phyloP scores from a whole-genome alignment of 2,329 filamentous ascomycete species.

The Plenodomus lindquistii region DNA sequence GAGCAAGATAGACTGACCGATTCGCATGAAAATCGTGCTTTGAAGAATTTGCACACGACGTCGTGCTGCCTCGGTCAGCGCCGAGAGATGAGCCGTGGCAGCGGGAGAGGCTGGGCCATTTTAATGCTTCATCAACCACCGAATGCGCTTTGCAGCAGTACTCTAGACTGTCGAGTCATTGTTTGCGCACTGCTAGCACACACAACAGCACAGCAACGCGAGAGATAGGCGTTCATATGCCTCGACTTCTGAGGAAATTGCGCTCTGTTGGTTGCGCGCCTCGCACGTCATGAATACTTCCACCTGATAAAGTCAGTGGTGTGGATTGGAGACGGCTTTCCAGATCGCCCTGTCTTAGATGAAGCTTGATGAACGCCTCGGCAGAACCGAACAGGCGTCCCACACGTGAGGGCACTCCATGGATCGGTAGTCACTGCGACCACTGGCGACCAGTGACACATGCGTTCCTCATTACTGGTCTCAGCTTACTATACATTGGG shows the following conservation, averaged over 20 bases:
- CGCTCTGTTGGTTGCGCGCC: not conserved
- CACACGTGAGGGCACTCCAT: conserved; percentile 3
- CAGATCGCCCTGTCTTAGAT: conserved; percentile 6
- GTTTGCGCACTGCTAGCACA: not conserved
- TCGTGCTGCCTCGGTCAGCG: not conserved
- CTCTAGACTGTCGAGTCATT: not conserved
- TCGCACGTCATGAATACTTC: conserved; percentile 1
- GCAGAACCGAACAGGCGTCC: not conserved
- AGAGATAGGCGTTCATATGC: not conserved
- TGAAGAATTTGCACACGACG: not conserved
- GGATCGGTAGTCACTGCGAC: not conserved
- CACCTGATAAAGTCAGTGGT: conserved; percentile 5
- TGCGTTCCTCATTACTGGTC: too few species aligned
- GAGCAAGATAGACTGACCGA: not conserved
- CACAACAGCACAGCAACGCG: not conserved
- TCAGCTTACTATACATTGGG: too few species aligned
- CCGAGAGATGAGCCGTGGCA: conserved; percentile 1
- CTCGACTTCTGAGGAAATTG: not conserved
- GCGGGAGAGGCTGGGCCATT: conserved; percentile 6
- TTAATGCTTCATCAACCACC: not conserved
- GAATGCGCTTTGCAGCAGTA: too few species aligned
- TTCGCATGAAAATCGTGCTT: not conserved
- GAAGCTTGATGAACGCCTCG: conserved; percentile 5
- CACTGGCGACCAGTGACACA: not conserved
- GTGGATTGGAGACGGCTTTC: conserved; percentile 7